These are phyloP conservation scores for Peziza echinospora DNA, from an alignment of 495 filamentous ascomycete species.

Conservation along the genomic window DNA sequence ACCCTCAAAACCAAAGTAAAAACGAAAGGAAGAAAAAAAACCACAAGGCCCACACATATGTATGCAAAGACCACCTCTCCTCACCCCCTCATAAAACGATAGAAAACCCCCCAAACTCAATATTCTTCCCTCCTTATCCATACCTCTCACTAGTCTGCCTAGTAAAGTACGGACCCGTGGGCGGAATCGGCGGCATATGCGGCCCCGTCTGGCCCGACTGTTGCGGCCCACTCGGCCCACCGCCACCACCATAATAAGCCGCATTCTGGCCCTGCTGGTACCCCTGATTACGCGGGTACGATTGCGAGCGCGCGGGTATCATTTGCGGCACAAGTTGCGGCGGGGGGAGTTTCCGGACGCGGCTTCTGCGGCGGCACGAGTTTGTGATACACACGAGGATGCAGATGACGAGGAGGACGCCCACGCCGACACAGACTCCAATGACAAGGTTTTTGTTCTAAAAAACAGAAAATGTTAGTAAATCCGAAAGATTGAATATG, in stretches of 20 bases:
- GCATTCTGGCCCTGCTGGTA: conserved; percentile 2
- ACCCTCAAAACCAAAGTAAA: not conserved
- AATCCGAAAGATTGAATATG: not conserved
- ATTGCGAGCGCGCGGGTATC: conserved; percentile 2
- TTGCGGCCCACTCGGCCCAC: conserved; percentile 1
- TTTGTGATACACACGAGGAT: conserved; percentile 37
- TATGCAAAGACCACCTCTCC: not conserved
- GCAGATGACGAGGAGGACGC: conserved; percentile 40
- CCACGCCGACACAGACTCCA: conserved; percentile 45
- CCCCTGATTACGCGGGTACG: conserved; percentile 3
- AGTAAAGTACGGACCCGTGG: conserved; percentile 6
- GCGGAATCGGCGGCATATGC: too few relatives aligned
- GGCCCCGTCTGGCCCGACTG: too few relatives aligned
- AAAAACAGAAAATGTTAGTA: not conserved
- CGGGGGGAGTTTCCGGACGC: conserved; percentile 13
- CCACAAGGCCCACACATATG: not conserved
- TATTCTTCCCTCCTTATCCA: conserved; percentile 11
- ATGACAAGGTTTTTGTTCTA: conserved; percentile 55
- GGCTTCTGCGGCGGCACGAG: conserved; percentile 28
- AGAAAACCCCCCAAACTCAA: not conserved
- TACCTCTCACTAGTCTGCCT: conserved; percentile 20
- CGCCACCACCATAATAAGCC: conserved; percentile 1
- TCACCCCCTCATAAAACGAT: not conserved
- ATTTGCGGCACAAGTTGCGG: conserved; percentile 1
- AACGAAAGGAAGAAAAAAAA: not conserved